Evolutionary conservation across 305 asterid species (phyloP).

Genomic region (Withania somnifera): DNA sequence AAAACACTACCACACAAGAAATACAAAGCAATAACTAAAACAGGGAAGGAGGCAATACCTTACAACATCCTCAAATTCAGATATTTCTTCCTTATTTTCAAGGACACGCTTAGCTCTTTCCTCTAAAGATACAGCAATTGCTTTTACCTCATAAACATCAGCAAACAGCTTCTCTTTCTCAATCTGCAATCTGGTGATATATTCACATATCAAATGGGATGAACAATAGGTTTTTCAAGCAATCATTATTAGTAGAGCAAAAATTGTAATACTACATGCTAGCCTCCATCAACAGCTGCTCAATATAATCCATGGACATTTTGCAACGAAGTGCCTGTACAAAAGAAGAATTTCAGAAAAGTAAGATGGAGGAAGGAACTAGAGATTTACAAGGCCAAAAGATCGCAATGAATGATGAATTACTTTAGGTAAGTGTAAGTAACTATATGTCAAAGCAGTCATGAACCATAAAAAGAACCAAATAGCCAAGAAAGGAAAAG

Average conservation of each 20-base stretch:
- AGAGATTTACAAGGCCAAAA: not conserved
- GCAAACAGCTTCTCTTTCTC: conserved; percentile 65
- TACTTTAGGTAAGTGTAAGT: not conserved
- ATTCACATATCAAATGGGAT: conserved; percentile 23
- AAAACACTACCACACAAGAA: not conserved
- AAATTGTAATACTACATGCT: conserved; percentile 37
- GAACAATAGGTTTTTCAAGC: conserved; percentile 5
- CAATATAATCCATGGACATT: conserved; percentile 54
- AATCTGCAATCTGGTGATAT: conserved; percentile 63
- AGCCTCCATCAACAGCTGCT: conserved; percentile 60
- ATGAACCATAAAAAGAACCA: not conserved
- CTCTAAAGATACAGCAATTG: conserved; percentile 52
- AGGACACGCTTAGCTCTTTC: conserved; percentile 56
- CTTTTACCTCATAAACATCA: conserved; percentile 41
- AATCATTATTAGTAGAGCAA: conserved; percentile 5
- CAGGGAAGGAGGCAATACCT: conserved; percentile 35
- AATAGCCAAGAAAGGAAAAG: not conserved
- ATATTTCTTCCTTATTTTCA: conserved; percentile 38
- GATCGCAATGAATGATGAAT: not conserved
- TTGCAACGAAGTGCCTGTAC: conserved; percentile 50
- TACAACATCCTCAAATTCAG: conserved; percentile 61
- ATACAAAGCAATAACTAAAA: not conserved
- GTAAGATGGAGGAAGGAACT: not conserved
- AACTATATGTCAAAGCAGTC: not conserved
- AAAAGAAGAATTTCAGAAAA: not conserved